Base-by-base conservation (phyloP, 176 grass and related monocot genomes). In the Phoenix dactylifera region DNA sequence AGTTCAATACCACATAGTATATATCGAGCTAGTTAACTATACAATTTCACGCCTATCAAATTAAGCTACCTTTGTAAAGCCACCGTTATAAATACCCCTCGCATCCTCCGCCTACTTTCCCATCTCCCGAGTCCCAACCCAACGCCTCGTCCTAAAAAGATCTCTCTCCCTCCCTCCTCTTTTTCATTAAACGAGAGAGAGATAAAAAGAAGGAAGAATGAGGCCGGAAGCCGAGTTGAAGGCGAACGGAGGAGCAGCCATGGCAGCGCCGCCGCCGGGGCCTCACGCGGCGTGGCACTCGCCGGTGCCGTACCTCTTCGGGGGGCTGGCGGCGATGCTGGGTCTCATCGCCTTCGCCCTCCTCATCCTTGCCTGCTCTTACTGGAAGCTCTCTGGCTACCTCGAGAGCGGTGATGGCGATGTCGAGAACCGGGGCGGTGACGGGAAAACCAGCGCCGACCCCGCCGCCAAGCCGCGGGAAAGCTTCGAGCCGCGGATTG, bases 291-390 rank as follows among this genome's bases (percentile, higher is more conserved):
- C 80, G 58, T 95, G 86, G 91, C 86, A 76, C 67, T 95, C 91
- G 1, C 91, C 91, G 23, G 71, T 95, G 57, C 83, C 91, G 18
- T 95, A 95, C 74, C 77, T 95, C 18, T 87, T 95, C 49, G 74
- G 83, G 22, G 91, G 91, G 28, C 63, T 95, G 22, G 91, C 80
- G 18, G 86, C 86, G 24, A 90, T 95, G 91, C 63, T 95, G 30
- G 86, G 91, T 15, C 82, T 87, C 55, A 87, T 95, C 63, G 86
- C 79, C 57, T 79, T 95, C 16, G 91, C 91, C 20, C 53, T 95
- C 30, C 86, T 95, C 74, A 95, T 95, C 77, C 86, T 95, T 4
- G 86, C 86, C 0, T 95, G 86, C 78, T 90, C 91, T 51, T 95
- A 95, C 80, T 87, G 86, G 86, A 95, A 90, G 74, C 75, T 95